phyloP scores from a whole-genome alignment of 1,284 basidiomycete species.

The Ustilago sp. region DNA sequence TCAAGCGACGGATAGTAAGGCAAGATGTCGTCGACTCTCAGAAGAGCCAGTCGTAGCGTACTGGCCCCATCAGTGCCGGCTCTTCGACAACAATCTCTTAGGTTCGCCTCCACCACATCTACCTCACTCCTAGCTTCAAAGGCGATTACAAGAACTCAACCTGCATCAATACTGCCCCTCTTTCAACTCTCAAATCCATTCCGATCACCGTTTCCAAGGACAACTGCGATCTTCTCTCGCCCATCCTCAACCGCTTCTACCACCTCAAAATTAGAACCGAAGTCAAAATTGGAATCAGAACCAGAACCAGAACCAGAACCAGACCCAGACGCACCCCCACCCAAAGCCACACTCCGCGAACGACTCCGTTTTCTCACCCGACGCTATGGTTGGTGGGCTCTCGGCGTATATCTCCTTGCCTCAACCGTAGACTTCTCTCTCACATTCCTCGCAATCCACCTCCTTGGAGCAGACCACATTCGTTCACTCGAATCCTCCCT shows the following conservation, averaged over 20 bases:
- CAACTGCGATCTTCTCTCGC: not conserved
- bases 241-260: not conserved
- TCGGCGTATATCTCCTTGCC: constrained; percentile 62
- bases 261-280: not conserved
- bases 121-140: not conserved
- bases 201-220: not conserved
- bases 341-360: constrained; percentile 46
- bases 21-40: constrained; percentile 23
- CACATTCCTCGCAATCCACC: constrained; percentile 84
- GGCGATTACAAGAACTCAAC: not conserved
- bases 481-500: constrained; percentile 76
- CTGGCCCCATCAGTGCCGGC: not conserved
- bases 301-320: constrained; percentile 12
- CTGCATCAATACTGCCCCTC: not conserved
- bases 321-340: constrained; percentile 29
- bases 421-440: constrained; percentile 70
- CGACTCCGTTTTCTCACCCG: constrained; percentile 60
- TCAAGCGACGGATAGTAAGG: not conserved
- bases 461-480: constrained; percentile 90
- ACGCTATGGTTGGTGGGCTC: constrained; percentile 69
- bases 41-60: constrained; percentile 7
- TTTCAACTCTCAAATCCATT: not conserved
- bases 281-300: not conserved
- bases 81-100: not conserved
- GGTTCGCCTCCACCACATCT: constrained; percentile 11